Base-by-base conservation (phyloP, 768 basidiomycete genomes). In the Trametopsis cervina region DNA sequence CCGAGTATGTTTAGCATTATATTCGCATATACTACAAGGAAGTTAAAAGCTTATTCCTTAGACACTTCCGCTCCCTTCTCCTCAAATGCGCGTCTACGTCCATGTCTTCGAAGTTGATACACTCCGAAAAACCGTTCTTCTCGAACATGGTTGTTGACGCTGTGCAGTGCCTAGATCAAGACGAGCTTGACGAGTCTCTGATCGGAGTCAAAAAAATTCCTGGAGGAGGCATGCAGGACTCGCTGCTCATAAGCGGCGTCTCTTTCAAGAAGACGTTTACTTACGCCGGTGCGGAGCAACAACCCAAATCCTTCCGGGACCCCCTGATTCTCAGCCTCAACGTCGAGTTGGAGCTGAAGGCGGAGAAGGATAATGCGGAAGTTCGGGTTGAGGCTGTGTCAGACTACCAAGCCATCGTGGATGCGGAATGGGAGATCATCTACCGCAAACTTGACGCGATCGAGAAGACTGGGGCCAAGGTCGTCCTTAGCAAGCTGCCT, bases 261-360 rank as follows among this genome's bases (percentile, higher is more conserved):
- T 83, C 96, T 0, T 99, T 98, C 83, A 97, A 97, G 68, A 99
- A 99, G 73, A 99, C 96, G 0, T 99, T 99, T 69, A 94, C 93
- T 2, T 99, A 99, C 57, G 96, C 96, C 18, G 96, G 96, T 40
- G 96, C 96, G 17, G 96, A 99, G 63, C 96, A 99, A 67, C 95
- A 98, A 63, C 96, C 95, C 37, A 98, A 98, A 69, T 75, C 78
- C 26, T 96, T 98, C 76, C 70, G 70, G 53, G 62, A 95, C 60
- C 92, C 95, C 39, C 83, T 93, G 58, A 83, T 99, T 48, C 75
- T 97, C 15, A 93, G 92, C 61, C 68, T 99, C 48, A 99, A 99
- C 63, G 95, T 99, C 55, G 96, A 99, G 64, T 80, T 99, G 45
- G 96, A 99, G 67, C 75, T 99, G 57, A 99, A 99, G 68, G 96